phyloP scores from a whole-genome alignment of 1,284 basidiomycete genomes.

The Entoloma clypeatum region DNA sequence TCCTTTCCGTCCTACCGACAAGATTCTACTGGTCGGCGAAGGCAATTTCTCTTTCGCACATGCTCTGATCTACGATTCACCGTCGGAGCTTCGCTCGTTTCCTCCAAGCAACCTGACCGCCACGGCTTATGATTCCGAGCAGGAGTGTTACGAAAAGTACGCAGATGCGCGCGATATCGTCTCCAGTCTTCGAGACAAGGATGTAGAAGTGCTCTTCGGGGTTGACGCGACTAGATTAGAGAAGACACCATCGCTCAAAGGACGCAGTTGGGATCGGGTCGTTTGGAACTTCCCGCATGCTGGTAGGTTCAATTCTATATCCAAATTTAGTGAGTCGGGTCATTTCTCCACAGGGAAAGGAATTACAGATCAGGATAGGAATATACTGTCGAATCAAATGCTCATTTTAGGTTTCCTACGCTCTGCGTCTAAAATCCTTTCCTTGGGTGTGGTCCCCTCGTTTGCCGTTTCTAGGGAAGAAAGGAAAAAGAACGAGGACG shows the following conservation, averaged over 20 bases:
- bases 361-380: conserved; percentile 92
- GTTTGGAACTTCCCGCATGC: conserved; percentile 98
- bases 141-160: conserved; percentile 81
- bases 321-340: background rate
- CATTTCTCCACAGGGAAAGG: conserved; percentile 64
- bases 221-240: conserved; percentile 84
- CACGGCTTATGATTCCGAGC: conserved; percentile 84
- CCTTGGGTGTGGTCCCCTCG: conserved; percentile 52
- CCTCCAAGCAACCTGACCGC: conserved; percentile 74
- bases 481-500: conserved; percentile 40
- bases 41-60: conserved; percentile 93
- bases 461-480: conserved; percentile 39
- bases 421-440: conserved; percentile 66
- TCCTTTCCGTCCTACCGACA: conserved; percentile 77
- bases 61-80: conserved; percentile 64
- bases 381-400: conserved; percentile 88
- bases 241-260: conserved; percentile 51
- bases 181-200: conserved; percentile 47
- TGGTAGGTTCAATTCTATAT: conserved; percentile 46
- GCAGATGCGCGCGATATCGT: conserved; percentile 73
- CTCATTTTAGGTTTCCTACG: conserved; percentile 85
- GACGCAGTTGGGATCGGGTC: conserved; percentile 70
- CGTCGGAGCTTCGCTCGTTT: conserved; percentile 47
- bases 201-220: conserved; percentile 75
- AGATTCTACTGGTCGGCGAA: conserved; percentile 89